Evolutionary conservation across 2,329 filamentous ascomycete species (phyloP).

Genomic region (Aureobasidium sp.): DNA sequence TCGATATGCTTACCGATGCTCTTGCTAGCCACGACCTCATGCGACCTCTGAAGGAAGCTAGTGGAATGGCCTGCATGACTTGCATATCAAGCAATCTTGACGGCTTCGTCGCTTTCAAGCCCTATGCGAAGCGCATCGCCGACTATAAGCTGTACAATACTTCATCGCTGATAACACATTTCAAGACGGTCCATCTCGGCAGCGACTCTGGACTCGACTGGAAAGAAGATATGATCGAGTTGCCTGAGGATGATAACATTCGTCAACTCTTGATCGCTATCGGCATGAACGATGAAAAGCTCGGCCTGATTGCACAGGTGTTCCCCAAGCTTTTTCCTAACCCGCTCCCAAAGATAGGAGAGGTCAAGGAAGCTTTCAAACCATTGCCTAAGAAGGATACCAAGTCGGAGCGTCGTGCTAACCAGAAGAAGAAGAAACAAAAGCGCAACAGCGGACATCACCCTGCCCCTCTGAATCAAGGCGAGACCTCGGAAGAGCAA

Average conservation of each 20-base stretch:
- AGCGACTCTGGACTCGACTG: constrained; percentile 40
- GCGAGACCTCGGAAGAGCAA: constrained; percentile 4
- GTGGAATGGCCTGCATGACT: constrained; percentile 38
- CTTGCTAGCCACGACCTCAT: constrained; percentile 36
- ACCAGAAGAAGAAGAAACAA: constrained; percentile 22
- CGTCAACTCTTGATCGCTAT: constrained; percentile 42
- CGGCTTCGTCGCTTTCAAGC: constrained; percentile 25
- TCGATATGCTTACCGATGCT: constrained; percentile 49
- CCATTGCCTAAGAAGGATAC: not conserved
- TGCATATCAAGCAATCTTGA: constrained; percentile 24
- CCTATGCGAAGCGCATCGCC: constrained; percentile 30
- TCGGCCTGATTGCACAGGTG: constrained; percentile 26
- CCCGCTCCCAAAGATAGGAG: constrained; percentile 38
- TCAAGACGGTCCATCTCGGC: constrained; percentile 49
- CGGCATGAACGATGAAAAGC: constrained; percentile 52
- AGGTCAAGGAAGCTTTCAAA: constrained; percentile 12
- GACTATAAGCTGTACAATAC: constrained; percentile 36
- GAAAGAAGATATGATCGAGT: constrained; percentile 54
- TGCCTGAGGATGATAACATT: constrained; percentile 47
- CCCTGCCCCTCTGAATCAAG: not conserved
- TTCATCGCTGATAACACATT: constrained; percentile 54
- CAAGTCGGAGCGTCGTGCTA: constrained; percentile 20
- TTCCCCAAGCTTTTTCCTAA: constrained; percentile 32
- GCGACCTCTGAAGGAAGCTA: constrained; percentile 37
- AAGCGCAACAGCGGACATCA: constrained; percentile 24